These are phyloP conservation scores for Xerocomellus intermedius DNA, from an alignment of 768 basidiomycete genomes.

Conservation along the genomic window DNA sequence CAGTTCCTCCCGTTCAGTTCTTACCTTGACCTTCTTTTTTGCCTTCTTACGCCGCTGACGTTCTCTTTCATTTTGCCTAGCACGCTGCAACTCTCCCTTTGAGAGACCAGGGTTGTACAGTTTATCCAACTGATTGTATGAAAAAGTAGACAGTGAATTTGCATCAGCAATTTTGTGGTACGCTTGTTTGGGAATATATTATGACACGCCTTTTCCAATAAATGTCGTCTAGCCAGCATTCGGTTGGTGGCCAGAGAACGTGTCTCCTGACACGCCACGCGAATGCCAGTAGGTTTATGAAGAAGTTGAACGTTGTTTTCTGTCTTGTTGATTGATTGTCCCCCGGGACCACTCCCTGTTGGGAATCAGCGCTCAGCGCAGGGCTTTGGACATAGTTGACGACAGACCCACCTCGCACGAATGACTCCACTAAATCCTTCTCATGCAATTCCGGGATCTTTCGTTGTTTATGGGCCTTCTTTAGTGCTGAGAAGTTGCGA, in stretches of 20 bases:
- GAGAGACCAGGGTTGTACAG: slow-evolving; percentile 74
- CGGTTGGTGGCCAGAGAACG: slow-evolving; percentile 81
- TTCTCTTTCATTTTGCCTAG: slow-evolving; percentile 75
- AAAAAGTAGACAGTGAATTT: slow-evolving; percentile 1
- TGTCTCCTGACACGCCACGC: slow-evolving; percentile 86
- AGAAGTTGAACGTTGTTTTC: slow-evolving; percentile 87
- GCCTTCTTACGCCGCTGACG: slow-evolving; percentile 74
- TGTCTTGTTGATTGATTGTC: slow-evolving; percentile 97
- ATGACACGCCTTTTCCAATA: slow-evolving; percentile 73
- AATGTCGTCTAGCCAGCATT: slow-evolving; percentile 65
- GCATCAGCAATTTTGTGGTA: slow-evolving; percentile 21
- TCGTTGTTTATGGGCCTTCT: slow-evolving; percentile 64
- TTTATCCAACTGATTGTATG: slow-evolving; percentile 58
- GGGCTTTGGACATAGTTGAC: background rate
- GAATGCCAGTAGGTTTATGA: slow-evolving; percentile 85
- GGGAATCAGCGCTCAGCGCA: slow-evolving; percentile 7
- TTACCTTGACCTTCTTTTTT: slow-evolving; percentile 56
- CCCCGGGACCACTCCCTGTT: slow-evolving; percentile 86
- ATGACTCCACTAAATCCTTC: slow-evolving; percentile 81
- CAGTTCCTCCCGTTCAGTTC: slow-evolving; percentile 20
- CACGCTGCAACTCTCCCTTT: slow-evolving; percentile 62
- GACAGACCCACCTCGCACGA: slow-evolving; percentile 70
- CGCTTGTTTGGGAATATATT: slow-evolving; percentile 17
- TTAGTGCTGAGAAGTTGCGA: slow-evolving; percentile 66
- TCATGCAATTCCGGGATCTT: slow-evolving; percentile 67